phyloP scores from a whole-genome alignment of 2,329 filamentous ascomycete species.

The Colletotrichum sp. region DNA sequence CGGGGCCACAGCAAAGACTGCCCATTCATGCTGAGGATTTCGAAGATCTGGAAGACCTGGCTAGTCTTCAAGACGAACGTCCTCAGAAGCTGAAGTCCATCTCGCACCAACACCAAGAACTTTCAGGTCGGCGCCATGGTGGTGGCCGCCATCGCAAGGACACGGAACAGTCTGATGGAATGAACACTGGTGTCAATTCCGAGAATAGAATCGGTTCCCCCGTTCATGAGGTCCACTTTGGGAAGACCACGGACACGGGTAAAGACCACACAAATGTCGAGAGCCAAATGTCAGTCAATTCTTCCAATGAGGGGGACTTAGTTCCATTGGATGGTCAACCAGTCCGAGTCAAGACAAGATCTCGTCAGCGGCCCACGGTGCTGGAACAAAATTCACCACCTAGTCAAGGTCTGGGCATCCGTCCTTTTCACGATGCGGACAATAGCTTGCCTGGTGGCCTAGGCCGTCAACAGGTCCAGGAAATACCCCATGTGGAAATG shows the following conservation, averaged over 20 bases:
- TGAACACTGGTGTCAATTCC: not conserved
- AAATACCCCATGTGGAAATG: not conserved
- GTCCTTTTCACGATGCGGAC: conserved; percentile 7
- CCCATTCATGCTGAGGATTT: not conserved
- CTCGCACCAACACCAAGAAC: not conserved
- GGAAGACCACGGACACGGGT: not conserved
- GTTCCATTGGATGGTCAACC: not conserved
- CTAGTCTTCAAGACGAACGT: not conserved
- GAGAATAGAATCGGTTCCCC: not conserved
- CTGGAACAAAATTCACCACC: not conserved
- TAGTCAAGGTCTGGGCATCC: not conserved
- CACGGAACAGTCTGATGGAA: not conserved
- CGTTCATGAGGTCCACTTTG: not conserved
- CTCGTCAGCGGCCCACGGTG: not conserved
- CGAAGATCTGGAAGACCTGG: not conserved
- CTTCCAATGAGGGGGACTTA: not conserved
- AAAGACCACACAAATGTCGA: not conserved
- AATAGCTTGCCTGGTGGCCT: not conserved
- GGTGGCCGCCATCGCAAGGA: not conserved
- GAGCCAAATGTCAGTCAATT: not conserved
- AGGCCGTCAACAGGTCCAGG: not conserved
- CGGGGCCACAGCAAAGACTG: not conserved
- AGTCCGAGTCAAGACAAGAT: not conserved
- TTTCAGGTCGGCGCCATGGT: not conserved
- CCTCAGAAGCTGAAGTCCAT: not conserved